Base-by-base conservation (phyloP, 108 stramenopile genomes). In the Fragilaria radians region DNA sequence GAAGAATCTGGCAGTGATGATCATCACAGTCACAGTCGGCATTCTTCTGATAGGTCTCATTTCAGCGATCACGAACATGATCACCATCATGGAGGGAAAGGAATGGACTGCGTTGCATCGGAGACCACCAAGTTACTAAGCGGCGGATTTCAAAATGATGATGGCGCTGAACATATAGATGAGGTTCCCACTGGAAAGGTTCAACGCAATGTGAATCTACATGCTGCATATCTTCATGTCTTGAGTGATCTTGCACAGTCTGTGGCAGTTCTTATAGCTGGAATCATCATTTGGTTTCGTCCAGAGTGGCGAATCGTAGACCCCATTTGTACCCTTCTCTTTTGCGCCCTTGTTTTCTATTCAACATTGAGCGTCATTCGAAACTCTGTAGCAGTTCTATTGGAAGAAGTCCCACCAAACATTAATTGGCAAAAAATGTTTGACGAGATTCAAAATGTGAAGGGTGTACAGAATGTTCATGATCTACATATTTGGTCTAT, bases 161-260 rank as follows among this genome's bases (percentile, higher is more conserved):
- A 63, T 49, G 53, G 63, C 47, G 66, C 42, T 33, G 51, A 65
- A 14, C 71, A 74, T 36, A 47, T 54, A 0, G 52, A 78, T 32
- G 73, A 68, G 58, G 29, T 71, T 51, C 57, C 46, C 0, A 48
- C 61, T 28, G 28, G 54, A n/a, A 14, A 49, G 28, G 27, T 27
- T 23, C 0, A 46, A 28, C 67, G 86, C 18, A 92, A 94, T 65
- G 70, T 97, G 34, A 95, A 93, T 62, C 66, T 96, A 63, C 74
- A 81, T 26, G 97, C 97, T 31, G 96, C 97, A 2, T 89, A 93
- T 69, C 65, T 96, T 46, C 97, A 98, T 63, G 97, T 93, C 1
- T 45, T 97, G 53, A 94, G 85, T 5, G 97, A 98, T 78, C 72
- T 98, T 63, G 79, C 94, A 21, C 95, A 96, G 78, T 86, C 79